Base-by-base conservation (phyloP, 2,329 filamentous ascomycete genomes). In the Cladophialophora exuberans region DNA sequence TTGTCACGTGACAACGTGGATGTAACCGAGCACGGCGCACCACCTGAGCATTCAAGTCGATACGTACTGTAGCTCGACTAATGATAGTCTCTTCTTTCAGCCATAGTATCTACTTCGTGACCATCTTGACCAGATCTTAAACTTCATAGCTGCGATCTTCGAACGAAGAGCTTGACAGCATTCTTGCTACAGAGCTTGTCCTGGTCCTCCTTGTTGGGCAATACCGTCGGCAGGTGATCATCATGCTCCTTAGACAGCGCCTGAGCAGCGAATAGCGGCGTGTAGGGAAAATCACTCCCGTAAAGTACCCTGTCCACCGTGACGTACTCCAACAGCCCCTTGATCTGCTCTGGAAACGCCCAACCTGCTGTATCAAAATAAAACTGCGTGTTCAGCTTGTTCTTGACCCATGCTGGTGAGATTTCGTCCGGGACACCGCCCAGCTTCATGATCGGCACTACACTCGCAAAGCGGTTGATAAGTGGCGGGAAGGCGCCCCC, bases 401-500 rank as follows among this genome's bases (percentile, higher is more conserved):
- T 57, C 26, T 60, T 60, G 46, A 64, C 57, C 54, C 57, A 63
- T 3, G 38, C 47, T 10, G 59, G 55, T 17, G 50, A 52, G 11
- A 63, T 52, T 23, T 46, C 41, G 17, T 36, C 41, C 17, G 62
- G 61, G n/a, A 58, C 23, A 11, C 57, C 59, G 10, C 59, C 59
- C 22, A 64, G 30, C 22, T 57, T 59, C 36, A 64, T 58, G 22
- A 62, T 20, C 7, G 51, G 30, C 7, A 56, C 59, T 10, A 60
- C 54, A 15, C 30, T 54, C 3, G 56, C 50, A 45, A 64, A 61
- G 11, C 62, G 57, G 38, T 58, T 56, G 54, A 64, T 61, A 31
- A 64, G 15, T 1, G 62, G 62, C 10, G 77, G 74, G 11, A 79
- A 62, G 0, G 71, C 69, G 1, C 78, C 78, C 2, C 77, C 79